A percentile compares a stretch with the other conserved stretches of the same genome.
phyloP scores from a whole-genome alignment of 2,329 filamentous ascomycete genomes.

The Scedosporium apiospermum region DNA sequence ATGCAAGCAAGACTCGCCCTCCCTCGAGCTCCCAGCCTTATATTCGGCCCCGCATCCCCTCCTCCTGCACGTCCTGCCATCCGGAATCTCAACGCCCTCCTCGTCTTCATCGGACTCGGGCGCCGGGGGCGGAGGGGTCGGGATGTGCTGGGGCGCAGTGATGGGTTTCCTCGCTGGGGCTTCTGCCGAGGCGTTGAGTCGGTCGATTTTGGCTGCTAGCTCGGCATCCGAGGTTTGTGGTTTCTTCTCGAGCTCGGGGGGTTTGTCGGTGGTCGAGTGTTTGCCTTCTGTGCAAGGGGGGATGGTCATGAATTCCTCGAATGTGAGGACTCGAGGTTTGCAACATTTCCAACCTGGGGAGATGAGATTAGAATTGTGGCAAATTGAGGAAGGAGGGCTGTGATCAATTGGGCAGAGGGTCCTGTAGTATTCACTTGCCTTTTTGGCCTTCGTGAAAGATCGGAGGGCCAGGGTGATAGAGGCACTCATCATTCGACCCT shows the following conservation, averaged over 20 bases:
- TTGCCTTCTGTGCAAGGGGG: constrained; percentile 86
- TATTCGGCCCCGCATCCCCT: constrained; percentile 64
- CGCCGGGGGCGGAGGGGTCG: constrained; percentile 47
- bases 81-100: constrained; percentile 59
- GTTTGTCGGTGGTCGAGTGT: constrained; percentile 77
- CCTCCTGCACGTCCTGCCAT: constrained; percentile 68
- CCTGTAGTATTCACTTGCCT: constrained; percentile 48
- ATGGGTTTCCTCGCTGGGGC: constrained; percentile 28
- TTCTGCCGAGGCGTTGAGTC: constrained; percentile 36
- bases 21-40: constrained; percentile 47
- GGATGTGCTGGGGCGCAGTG: constrained; percentile 32
- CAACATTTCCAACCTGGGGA: constrained; percentile 91
- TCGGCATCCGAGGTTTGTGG: constrained; percentile 30
- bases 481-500: constrained; percentile 64
- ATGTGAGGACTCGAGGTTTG: constrained; percentile 91
- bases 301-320: constrained; percentile 94
- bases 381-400: neutral
- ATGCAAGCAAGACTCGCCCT: constrained; percentile 71
- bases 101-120: constrained; percentile 86
- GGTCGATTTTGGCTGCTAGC: constrained; percentile 39
- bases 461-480: constrained; percentile 88
- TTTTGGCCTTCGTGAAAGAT: constrained; percentile 98
- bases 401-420: neutral
- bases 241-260: constrained; percentile 53
- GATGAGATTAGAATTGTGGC: neutral